Conservation (phyloP, 345 rosid species). For the Gossypium mustelinum region DNA sequence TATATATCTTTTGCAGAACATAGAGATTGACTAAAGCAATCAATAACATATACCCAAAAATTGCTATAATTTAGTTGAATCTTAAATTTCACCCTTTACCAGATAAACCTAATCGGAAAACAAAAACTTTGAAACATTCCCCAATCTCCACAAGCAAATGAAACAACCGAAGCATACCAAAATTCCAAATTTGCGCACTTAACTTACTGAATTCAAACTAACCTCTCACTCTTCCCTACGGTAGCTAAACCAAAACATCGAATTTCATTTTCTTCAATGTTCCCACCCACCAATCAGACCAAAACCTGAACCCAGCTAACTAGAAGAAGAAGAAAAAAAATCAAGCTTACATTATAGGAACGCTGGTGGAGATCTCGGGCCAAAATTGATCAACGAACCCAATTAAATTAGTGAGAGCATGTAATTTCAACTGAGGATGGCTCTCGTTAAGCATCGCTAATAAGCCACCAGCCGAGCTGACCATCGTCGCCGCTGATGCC, state of each 20-base stretch:
- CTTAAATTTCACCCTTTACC: background rate
- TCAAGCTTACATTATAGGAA: conserved; percentile 71
- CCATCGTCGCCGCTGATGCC: conserved; percentile 65
- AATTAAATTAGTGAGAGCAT: conserved; percentile 85
- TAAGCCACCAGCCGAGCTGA: conserved; percentile 88
- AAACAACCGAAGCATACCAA: background rate
- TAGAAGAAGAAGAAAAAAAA: background rate
- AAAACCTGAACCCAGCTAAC: conserved; percentile 5
- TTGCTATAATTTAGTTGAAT: background rate
- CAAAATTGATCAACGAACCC: conserved; percentile 85
- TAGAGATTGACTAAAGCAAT: background rate
- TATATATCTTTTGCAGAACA: background rate
- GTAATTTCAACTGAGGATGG: conserved; percentile 77
- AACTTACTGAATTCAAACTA: conserved; percentile 2
- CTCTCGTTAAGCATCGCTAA: conserved; percentile 94
- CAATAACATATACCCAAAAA: background rate
- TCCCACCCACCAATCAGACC: conserved; percentile 16
- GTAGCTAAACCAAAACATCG: background rate
- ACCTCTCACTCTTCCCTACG: too few species aligned
- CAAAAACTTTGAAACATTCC: background rate
- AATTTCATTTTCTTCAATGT: background rate
- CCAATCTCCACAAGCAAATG: background rate
- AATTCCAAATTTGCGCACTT: background rate
- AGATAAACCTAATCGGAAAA: conserved; percentile 2
- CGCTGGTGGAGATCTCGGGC: conserved; percentile 99